Evolutionary conservation across 306 rosid species (phyloP).

Genomic region (Bauhinia variegata): DNA sequence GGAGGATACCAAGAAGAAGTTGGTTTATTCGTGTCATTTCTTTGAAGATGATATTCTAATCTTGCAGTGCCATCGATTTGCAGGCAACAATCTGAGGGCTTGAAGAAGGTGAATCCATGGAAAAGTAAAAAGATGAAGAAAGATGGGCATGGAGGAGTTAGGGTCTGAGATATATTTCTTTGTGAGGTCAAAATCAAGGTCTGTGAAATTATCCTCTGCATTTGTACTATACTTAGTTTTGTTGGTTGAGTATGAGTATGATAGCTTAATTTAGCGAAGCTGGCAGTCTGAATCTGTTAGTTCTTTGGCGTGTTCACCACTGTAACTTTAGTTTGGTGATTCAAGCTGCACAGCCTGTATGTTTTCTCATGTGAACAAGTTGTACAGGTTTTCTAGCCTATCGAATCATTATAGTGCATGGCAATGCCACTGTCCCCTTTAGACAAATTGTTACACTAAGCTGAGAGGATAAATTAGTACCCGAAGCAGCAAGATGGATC

Average conservation of each 20-base stretch:
- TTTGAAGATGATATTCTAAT: no score
- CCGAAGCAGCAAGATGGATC: no score
- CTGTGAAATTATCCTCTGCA: slow-evolving; percentile 5
- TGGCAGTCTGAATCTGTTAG: slow-evolving; percentile 18
- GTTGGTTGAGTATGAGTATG: slow-evolving; percentile 7
- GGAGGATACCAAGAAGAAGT: no score
- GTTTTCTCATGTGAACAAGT: slow-evolving; percentile 18
- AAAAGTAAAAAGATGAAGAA: slow-evolving; percentile 57
- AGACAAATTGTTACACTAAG: no score
- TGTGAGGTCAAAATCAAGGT: slow-evolving; percentile 31
- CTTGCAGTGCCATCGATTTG: no score
- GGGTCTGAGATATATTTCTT: no score
- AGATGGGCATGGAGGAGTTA: slow-evolving; percentile 34
- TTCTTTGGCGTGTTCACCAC: slow-evolving; percentile 12
- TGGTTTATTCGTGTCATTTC: no score
- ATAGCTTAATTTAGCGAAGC: slow-evolving; percentile 14
- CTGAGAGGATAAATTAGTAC: no score
- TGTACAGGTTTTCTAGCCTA: slow-evolving; percentile 21
- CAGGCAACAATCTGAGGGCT: slow-evolving; percentile 62
- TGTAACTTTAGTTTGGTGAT: slow-evolving; percentile 24
- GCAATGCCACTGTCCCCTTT: background rate
- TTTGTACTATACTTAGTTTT: slow-evolving; percentile 24
- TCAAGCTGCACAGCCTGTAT: background rate
- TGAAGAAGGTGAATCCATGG: slow-evolving; percentile 80
- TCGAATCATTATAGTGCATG: background rate